phyloP scores from a whole-genome alignment of 768 basidiomycete genomes.

The Daedaleopsis nitida region DNA sequence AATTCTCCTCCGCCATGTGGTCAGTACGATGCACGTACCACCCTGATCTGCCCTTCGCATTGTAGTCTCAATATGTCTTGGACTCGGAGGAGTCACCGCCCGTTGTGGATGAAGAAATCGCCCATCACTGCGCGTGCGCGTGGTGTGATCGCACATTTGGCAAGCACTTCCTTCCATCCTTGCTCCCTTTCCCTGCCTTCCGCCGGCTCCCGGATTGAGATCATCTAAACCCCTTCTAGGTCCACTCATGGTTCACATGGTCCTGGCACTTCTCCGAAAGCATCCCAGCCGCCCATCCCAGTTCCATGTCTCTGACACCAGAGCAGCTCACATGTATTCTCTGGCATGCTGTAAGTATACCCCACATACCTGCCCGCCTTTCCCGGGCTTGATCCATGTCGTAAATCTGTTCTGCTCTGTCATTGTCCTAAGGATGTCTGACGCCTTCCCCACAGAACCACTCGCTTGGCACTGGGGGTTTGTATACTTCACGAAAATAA shows the following conservation, averaged over 20 bases:
- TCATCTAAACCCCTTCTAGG: conserved; percentile 1
- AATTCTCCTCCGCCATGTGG: not conserved
- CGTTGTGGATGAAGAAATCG: conserved; percentile 1
- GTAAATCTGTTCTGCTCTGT: not conserved
- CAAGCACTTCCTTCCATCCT: conserved; percentile 5
- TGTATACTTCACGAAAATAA: conserved; percentile 8
- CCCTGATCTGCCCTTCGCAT: not conserved
- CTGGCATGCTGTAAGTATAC: not conserved
- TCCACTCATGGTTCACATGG: conserved; percentile 3
- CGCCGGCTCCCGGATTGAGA: not conserved
- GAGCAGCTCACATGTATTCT: too few relatives aligned
- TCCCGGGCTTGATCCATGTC: not conserved
- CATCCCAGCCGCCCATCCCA: not conserved
- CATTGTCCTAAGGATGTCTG: not conserved
- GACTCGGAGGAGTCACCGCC: not conserved
- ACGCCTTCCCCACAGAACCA: not conserved
- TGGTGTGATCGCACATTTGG: conserved; percentile 4
- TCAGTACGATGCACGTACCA: not conserved
- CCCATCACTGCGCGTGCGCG: conserved; percentile 10
- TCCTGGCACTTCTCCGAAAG: not conserved
- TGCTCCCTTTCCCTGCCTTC: conserved; percentile 6
- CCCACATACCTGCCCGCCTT: not conserved
- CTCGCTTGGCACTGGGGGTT: not conserved
- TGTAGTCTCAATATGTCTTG: conserved; percentile 2
- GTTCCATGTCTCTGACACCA: not conserved